Evolutionary conservation across 2,329 filamentous ascomycete species (phyloP).

Genomic region (Raffaelea ambrosiae): DNA sequence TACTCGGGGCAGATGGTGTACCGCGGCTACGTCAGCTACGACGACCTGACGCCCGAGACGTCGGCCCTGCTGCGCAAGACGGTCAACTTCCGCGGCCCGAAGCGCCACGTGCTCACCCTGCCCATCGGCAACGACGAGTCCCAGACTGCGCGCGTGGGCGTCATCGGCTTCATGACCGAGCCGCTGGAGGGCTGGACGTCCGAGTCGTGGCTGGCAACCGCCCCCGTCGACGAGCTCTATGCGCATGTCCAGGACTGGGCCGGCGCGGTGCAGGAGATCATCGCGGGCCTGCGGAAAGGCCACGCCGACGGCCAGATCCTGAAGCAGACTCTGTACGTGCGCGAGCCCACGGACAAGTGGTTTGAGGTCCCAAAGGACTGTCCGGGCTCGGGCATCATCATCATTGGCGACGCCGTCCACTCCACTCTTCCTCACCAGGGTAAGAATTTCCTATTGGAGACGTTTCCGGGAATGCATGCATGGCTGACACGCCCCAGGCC

Average conservation of each 20-base stretch:
- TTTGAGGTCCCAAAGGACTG: conserved; percentile 18
- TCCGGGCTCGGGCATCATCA: conserved; percentile 40
- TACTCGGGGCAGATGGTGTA: conserved; percentile 55
- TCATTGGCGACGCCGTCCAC: conserved; percentile 50
- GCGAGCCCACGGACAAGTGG: conserved; percentile 38
- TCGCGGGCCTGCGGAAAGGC: conserved; percentile 36
- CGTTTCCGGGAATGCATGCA: no score
- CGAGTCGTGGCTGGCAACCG: conserved; percentile 20
- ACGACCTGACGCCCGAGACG: conserved; percentile 9
- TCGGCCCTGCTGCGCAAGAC: conserved; percentile 48
- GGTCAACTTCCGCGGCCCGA: conserved; percentile 31
- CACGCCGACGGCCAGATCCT: conserved; percentile 11
- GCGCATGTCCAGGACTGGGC: conserved; percentile 33
- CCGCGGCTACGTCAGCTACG: conserved; percentile 30
- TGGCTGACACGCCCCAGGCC: conserved; percentile 15
- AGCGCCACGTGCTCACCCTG: conserved; percentile 27
- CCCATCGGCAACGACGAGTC: conserved; percentile 26
- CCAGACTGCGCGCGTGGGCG: conserved; percentile 18
- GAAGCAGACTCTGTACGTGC: conserved; percentile 20
- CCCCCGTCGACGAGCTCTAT: conserved; percentile 31
- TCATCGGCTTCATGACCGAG: conserved; percentile 23
- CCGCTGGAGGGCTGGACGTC: conserved; percentile 14
- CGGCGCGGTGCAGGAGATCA: conserved; percentile 24
- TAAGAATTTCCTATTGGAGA: background rate
- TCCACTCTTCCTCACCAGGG: conserved; percentile 42